phyloP scores from a whole-genome alignment of 2,329 filamentous ascomycete genomes.

The Clathrospora elynae region DNA sequence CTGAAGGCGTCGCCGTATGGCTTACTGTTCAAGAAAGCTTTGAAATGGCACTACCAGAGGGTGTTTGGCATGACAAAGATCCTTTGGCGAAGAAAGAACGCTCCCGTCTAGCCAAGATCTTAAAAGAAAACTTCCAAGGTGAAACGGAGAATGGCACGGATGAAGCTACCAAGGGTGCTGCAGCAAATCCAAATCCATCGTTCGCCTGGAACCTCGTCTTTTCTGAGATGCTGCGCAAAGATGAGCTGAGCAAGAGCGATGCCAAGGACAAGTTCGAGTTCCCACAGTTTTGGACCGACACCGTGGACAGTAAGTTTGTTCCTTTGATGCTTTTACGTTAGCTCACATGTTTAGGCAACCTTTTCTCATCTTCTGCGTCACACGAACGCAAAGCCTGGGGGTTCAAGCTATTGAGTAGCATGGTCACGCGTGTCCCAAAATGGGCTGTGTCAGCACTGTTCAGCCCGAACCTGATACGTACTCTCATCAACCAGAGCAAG shows the following conservation, averaged over 20 bases:
- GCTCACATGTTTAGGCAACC: conserved; percentile 63
- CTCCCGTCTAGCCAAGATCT: conserved; percentile 70
- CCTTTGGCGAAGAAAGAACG: conserved; percentile 74
- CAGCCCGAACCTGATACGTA: conserved; percentile 77
- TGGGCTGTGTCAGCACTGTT: conserved; percentile 67
- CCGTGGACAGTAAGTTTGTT: conserved; percentile 76
- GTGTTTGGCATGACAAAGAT: conserved; percentile 74
- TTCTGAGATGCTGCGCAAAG: conserved; percentile 39
- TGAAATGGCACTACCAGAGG: conserved; percentile 66
- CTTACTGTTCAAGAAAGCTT: conserved; percentile 70
- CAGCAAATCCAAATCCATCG: conserved; percentile 79
- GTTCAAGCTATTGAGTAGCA: conserved; percentile 82
- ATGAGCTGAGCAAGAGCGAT: conserved; percentile 31
- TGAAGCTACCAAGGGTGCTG: conserved; percentile 65
- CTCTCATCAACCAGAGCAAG: conserved; percentile 44
- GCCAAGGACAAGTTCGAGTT: conserved; percentile 58
- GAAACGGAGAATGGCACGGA: conserved; percentile 52
- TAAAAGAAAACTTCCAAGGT: conserved; percentile 73
- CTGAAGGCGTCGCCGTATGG: conserved; percentile 91
- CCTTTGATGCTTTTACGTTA: not conserved
- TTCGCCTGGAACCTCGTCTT: conserved; percentile 88
- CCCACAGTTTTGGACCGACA: conserved; percentile 80
- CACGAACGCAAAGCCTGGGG: conserved; percentile 91
- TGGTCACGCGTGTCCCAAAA: conserved; percentile 62
- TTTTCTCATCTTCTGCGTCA: conserved; percentile 82